phyloP scores from a whole-genome alignment of 2,329 filamentous ascomycete genomes.

The Rutstroemia sp. region DNA sequence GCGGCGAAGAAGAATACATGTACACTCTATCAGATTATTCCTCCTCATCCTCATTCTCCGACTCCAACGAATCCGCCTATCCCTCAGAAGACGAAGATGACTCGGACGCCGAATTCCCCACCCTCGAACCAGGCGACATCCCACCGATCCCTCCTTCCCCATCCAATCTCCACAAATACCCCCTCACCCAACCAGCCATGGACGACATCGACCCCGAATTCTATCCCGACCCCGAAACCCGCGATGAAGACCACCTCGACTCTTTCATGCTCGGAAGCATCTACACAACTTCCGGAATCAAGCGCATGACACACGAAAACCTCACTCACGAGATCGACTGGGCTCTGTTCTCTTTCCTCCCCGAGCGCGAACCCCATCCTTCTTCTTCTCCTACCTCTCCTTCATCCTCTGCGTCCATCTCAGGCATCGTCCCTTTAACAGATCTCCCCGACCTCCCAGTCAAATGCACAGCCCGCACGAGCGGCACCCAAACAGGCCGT shows the following conservation, averaged over 20 bases:
- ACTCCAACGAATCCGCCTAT: conserved; percentile 13
- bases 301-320: conserved; percentile 62
- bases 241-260: conserved; percentile 73
- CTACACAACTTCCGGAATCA: conserved; percentile 84
- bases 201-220: conserved; percentile 83
- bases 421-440: conserved; percentile 48
- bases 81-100: conserved; percentile 31
- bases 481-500: conserved; percentile 69
- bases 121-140: conserved; percentile 65
- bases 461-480: conserved; percentile 83
- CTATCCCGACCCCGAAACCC: conserved; percentile 62
- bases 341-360: conserved; percentile 76
- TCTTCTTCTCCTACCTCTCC: conserved; percentile 56
- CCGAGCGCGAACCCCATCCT: conserved; percentile 46
- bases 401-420: conserved; percentile 39
- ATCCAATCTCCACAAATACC: conserved; percentile 56
- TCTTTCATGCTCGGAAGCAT: conserved; percentile 76
- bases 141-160: conserved; percentile 68
- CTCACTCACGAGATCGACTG: conserved; percentile 90
- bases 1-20: conserved; percentile 44
- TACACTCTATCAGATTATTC: conserved; percentile 58
- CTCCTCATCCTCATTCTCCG: conserved; percentile 36
- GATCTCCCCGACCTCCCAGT: conserved; percentile 69
- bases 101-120: conserved; percentile 45
- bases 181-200: conserved; percentile 85